Conservation (phyloP, 148 eudicot species). For the Arbutus unedo region DNA sequence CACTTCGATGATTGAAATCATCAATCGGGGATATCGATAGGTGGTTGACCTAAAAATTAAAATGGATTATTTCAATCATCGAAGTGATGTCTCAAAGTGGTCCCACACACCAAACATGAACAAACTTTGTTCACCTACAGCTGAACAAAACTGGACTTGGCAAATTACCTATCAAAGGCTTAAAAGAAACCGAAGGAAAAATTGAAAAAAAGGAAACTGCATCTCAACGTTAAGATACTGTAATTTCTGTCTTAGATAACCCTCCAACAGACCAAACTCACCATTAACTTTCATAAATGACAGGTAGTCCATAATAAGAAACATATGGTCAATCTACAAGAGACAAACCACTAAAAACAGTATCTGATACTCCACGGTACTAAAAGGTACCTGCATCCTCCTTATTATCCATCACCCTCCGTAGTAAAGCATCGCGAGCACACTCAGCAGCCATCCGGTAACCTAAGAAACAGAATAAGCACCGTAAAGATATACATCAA, state of each 20-base stretch:
- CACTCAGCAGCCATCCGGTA: conserved; percentile 98
- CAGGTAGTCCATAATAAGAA: background rate
- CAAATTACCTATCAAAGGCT: background rate
- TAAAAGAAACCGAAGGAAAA: background rate
- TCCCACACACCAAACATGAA: too few species aligned
- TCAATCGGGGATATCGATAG: too few species aligned
- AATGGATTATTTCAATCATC: too few species aligned
- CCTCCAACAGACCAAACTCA: conserved; percentile 6
- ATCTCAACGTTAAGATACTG: background rate
- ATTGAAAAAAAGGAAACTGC: background rate
- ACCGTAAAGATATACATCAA: background rate
- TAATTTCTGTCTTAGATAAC: background rate
- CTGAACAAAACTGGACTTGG: too few species aligned
- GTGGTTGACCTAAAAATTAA: too few species aligned
- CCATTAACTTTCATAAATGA: background rate
- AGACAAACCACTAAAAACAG: background rate
- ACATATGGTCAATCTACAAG: background rate
- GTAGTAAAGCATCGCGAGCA: conserved; percentile 74
- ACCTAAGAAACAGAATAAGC: conserved; percentile 37
- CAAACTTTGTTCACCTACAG: too few species aligned
- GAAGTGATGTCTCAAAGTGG: too few species aligned
- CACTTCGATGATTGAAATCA: too few species aligned
- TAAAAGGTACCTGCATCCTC: conserved; percentile 63
- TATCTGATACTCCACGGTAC: background rate
- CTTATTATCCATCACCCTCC: conserved; percentile 81